Evolutionary conservation across 805 yeast species (phyloP).

Genomic region (Clavispora vitiphila): DNA sequence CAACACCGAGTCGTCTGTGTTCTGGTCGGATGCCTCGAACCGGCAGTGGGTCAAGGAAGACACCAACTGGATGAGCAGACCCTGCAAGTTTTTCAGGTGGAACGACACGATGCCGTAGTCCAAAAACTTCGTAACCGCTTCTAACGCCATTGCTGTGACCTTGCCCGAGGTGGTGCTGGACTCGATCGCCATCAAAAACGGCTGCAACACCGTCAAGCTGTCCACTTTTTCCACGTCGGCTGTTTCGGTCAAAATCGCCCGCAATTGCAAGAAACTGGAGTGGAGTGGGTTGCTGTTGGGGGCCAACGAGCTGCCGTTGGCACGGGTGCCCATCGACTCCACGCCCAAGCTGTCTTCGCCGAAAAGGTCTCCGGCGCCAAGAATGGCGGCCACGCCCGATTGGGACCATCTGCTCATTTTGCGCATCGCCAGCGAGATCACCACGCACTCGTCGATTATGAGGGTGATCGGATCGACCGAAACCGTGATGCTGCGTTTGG

Average conservation of each 20-base stretch:
- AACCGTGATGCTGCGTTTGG: conserved; percentile 5
- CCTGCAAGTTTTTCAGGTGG: conserved; percentile 49
- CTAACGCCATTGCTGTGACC: conserved; percentile 77
- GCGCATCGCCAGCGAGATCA: conserved; percentile 84
- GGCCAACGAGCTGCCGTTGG: conserved; percentile 19
- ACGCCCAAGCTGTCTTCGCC: conserved; percentile 36
- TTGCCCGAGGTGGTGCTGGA: conserved; percentile 82
- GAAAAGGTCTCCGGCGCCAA: conserved; percentile 59
- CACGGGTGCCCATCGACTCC: conserved; percentile 17
- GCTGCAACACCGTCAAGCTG: conserved; percentile 71
- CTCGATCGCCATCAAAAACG: conserved; percentile 78
- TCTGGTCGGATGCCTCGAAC: conserved; percentile 91
- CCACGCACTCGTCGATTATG: conserved; percentile 83
- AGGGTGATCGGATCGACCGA: conserved; percentile 76
- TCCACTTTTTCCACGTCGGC: conserved; percentile 53
- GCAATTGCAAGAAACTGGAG: conserved; percentile 72
- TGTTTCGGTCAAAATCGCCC: conserved; percentile 62
- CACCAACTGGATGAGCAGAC: conserved; percentile 59
- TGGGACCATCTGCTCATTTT: conserved; percentile 63
- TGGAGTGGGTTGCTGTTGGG: conserved; percentile 52
- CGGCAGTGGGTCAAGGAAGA: conserved; percentile 86
- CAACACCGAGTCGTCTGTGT: conserved; percentile 86
- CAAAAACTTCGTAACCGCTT: conserved; percentile 69
- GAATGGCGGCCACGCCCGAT: conserved; percentile 77
- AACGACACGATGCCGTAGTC: conserved; percentile 60